Evolutionary conservation across 2,329 filamentous ascomycete species (phyloP), one percentile per base, ranked within the genome.

Genomic region (Volutella citrinella): DNA sequence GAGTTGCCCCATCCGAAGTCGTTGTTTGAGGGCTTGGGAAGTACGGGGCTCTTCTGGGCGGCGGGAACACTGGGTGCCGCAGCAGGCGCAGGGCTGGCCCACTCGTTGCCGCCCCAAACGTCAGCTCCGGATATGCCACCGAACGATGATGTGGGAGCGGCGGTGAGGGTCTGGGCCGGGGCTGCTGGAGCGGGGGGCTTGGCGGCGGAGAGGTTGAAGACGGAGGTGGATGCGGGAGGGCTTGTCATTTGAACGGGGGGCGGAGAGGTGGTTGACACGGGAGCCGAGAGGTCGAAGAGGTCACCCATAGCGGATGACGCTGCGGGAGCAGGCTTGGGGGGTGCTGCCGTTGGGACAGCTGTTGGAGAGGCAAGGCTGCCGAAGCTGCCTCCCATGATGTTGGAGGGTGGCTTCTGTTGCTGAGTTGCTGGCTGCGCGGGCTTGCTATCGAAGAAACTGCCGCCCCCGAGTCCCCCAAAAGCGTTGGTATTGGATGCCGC

Each of bases 81-180:
- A n/a, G 76, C 72, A 7, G 82, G 69, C 9, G 81, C 80, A 1
- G 78, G 66, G 5, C 76, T 74, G 39, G 74, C 76, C 93, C 93
- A 98, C 4, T 87, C 90, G 60, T 91, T 87, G 38, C 76, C 76
- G 27, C 88, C 89, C 88, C 89, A 96, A 0, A 90, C 82, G 54
- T 95, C 87, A 38, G 84, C 65, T 33, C 66, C 64, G 3, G 65
- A 69, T 38, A 69, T 57, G 32, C 55, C 65, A 32, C 60, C 63
- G 59, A 65, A 41, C 44, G 62, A 43, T 32, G 55, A 44, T 11
- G 56, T 43, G 16, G 40, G 36, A 8, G 34, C 26, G 8, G 52
- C 42, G 39, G 60, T 52, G 4, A 65, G 52, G 6, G 64, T 50
- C 4, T 72, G 56, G 16, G 69, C 56, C 7, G 69, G 56, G 3